Evolutionary conservation across 2,329 filamentous ascomycete species (phyloP).

Genomic region (Juglanconis sp.): DNA sequence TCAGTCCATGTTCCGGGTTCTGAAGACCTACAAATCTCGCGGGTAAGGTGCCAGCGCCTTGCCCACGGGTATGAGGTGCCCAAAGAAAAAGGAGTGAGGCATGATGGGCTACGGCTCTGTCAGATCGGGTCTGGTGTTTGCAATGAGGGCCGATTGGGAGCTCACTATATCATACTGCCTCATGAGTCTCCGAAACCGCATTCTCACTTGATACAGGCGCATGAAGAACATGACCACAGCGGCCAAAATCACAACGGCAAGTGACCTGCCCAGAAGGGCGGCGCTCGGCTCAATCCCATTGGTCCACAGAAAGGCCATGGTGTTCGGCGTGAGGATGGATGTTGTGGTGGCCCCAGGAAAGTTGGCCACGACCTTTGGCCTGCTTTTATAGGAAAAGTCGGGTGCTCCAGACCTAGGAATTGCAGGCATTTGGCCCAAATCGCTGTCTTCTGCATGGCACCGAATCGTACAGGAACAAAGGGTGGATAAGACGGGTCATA

Average conservation of each 20-base stretch:
- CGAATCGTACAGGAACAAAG: no score
- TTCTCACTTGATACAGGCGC: not conserved
- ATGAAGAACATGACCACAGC: not conserved
- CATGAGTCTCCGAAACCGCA: not conserved
- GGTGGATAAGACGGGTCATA: no score
- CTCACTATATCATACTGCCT: not conserved
- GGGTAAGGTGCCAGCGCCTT: not conserved
- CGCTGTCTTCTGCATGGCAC: no score
- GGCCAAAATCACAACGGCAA: not conserved
- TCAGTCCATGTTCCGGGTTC: not conserved
- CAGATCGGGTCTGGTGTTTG: not conserved
- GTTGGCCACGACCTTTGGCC: no score
- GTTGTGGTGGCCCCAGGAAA: no score
- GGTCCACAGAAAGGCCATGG: not conserved
- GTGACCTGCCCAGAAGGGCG: not conserved
- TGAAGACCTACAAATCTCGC: not conserved
- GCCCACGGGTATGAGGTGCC: conserved; percentile 22
- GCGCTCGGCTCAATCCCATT: not conserved
- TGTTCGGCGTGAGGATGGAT: not conserved
- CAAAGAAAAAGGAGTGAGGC: conserved; percentile 33
- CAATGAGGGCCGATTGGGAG: not conserved
- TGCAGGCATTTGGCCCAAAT: no score
- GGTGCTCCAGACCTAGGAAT: no score
- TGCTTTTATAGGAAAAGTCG: no score
- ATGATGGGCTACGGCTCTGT: conserved; percentile 26